Evolutionary conservation across 805 yeast genomes (phyloP).

Genomic region (Teunomyces aglyptinius): DNA sequence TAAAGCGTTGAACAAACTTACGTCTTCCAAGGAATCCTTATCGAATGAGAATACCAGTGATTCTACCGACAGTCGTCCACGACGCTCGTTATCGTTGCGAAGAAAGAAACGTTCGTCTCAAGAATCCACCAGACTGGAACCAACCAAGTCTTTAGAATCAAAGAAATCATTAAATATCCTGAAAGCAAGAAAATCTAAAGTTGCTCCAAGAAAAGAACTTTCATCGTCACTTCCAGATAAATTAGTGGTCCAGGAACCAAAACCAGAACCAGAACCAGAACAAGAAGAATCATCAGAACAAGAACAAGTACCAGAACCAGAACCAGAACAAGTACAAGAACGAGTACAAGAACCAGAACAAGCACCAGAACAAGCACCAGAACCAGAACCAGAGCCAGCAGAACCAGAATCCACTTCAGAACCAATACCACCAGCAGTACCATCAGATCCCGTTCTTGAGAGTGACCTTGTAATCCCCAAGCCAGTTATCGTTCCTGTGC

Average conservation of each 20-base stretch:
- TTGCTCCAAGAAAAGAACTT: too few relatives aligned
- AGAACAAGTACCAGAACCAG: too few relatives aligned
- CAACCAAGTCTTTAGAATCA: neutral
- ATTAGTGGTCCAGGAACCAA: too few relatives aligned
- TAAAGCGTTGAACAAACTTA: conserved; percentile 11
- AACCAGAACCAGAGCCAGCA: neutral
- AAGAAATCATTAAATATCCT: neutral
- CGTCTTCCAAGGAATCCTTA: conserved; percentile 4
- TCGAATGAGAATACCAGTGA: neutral
- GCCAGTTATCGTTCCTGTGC: neutral
- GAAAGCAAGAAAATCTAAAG: neutral
- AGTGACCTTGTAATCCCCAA: neutral
- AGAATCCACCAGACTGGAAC: neutral
- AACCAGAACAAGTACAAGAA: neutral
- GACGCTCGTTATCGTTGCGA: conserved; percentile 2
- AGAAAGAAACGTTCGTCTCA: conserved; percentile 1
- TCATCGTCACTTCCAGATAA: too few relatives aligned
- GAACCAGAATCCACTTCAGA: neutral
- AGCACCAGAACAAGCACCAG: neutral
- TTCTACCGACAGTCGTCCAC: neutral
- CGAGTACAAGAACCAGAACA: neutral
- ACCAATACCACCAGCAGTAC: too few relatives aligned
- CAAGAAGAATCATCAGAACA: neutral
- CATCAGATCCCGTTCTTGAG: neutral
- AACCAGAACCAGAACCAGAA: neutral